A percentile compares a stretch with the other conserved stretches of the same genome.
Evolutionary conservation across 768 basidiomycete species (phyloP).

Genomic region (Sporobolomyces phaffii): DNA sequence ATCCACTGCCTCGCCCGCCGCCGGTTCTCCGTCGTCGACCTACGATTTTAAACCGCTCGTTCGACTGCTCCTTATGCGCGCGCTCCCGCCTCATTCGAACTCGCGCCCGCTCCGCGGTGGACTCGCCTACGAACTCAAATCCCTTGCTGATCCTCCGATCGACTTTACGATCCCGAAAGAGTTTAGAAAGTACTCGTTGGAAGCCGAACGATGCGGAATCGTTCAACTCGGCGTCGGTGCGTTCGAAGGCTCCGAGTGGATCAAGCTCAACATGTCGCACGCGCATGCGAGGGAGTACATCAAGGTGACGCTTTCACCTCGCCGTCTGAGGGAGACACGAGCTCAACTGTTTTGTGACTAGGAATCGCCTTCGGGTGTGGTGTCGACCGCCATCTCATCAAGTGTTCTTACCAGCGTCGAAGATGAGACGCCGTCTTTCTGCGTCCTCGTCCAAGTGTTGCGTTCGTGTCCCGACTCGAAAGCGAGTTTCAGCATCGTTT

Average conservation of each 20-base stretch:
- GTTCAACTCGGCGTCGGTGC: not conserved
- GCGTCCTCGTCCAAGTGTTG: not conserved
- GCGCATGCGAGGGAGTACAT: not conserved
- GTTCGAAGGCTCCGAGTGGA: not conserved
- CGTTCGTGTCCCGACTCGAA: not conserved
- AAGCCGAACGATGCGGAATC: not conserved
- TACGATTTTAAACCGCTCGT: conserved; percentile 4
- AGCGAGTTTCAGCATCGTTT: not conserved
- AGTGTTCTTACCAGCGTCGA: no score
- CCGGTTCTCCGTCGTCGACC: not conserved
- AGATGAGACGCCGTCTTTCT: not conserved
- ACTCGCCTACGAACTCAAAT: not conserved
- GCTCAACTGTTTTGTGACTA: no score
- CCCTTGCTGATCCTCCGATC: not conserved
- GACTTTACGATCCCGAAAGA: not conserved
- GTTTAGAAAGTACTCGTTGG: not conserved
- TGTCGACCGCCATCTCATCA: no score
- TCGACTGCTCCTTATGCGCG: no score
- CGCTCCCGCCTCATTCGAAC: not conserved
- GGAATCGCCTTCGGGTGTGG: no score
- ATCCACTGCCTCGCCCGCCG: not conserved
- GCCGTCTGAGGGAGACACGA: no score
- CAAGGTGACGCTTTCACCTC: not conserved
- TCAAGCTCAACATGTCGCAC: not conserved
- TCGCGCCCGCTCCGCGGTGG: not conserved